phyloP scores from a whole-genome alignment of 2,329 filamentous ascomycete species.

The Catunica adiposa region DNA sequence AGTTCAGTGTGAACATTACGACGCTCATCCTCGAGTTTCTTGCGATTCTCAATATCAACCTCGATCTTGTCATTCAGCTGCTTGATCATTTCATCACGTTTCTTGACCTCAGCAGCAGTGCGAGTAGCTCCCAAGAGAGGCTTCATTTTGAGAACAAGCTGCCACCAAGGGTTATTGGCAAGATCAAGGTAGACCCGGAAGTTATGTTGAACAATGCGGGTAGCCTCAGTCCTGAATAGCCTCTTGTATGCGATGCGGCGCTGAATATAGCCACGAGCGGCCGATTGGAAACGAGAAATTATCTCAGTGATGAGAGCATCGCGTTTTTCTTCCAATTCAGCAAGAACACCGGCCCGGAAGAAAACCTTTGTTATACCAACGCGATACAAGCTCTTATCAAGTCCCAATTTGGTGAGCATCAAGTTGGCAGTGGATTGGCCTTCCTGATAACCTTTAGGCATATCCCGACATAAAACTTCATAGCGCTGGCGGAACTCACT shows the following conservation, averaged over 20 bases:
- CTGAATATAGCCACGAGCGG: constrained; percentile 79
- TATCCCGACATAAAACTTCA: constrained; percentile 75
- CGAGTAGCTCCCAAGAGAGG: constrained; percentile 82
- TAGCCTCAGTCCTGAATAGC: constrained; percentile 85
- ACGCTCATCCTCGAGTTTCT: constrained; percentile 78
- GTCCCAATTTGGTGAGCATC: constrained; percentile 75
- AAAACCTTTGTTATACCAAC: constrained; percentile 96
- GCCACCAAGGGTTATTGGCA: constrained; percentile 93
- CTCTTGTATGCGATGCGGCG: constrained; percentile 81
- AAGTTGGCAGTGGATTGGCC: constrained; percentile 70
- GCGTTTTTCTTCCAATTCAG: constrained; percentile 89
- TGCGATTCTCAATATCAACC: constrained; percentile 55
- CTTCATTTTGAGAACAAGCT: constrained; percentile 85
- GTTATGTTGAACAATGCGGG: constrained; percentile 84
- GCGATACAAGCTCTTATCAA: constrained; percentile 76
- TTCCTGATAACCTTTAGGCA: constrained; percentile 82
- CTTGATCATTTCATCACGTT: constrained; percentile 82
- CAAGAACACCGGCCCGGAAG: constrained; percentile 88
- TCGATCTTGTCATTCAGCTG: constrained; percentile 72
- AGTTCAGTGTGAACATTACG: constrained; percentile 76
- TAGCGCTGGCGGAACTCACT: constrained; percentile 90
- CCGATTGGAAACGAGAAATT: constrained; percentile 81
- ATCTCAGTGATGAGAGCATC: constrained; percentile 87
- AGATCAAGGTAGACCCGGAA: constrained; percentile 84
- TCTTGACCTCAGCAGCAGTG: constrained; percentile 86